Conservation (phyloP, 495 filamentous ascomycete genomes). For the Letharia lupina region DNA sequence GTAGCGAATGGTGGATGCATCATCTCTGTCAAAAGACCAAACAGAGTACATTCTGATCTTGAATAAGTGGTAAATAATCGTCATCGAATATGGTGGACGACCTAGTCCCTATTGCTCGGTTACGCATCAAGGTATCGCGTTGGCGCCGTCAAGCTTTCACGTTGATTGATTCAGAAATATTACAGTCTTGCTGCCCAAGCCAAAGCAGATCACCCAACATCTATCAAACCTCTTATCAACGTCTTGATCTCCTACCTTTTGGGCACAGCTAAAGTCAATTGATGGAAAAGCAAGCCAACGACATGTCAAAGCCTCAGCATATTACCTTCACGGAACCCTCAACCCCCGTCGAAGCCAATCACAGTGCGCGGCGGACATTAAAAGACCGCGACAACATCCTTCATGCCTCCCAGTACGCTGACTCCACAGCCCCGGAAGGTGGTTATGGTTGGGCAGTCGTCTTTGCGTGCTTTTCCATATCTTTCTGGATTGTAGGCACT, state of each 20-base stretch:
- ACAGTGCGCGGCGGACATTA: neutral
- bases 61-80: neutral
- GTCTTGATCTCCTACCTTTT: neutral
- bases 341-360: neutral
- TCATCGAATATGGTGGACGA: neutral
- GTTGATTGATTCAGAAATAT: neutral
- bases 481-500: conserved; percentile 48
- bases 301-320: neutral
- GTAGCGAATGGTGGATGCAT: neutral
- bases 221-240: neutral
- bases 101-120: neutral
- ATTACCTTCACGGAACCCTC: neutral
- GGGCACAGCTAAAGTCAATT: neutral
- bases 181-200: neutral
- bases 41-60: neutral
- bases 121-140: neutral
- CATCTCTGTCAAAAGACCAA: neutral
- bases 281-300: neutral
- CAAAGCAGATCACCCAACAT: neutral
- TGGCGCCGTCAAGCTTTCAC: neutral
- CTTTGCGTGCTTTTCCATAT: conserved; percentile 39
- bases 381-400: neutral
- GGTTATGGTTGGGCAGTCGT: conserved; percentile 54
- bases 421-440: conserved; percentile 38
- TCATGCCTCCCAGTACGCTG: neutral